Base-by-base conservation (phyloP, 192 early-diverging fungal genomes). In the Lunasporangiospora selenospora region DNA sequence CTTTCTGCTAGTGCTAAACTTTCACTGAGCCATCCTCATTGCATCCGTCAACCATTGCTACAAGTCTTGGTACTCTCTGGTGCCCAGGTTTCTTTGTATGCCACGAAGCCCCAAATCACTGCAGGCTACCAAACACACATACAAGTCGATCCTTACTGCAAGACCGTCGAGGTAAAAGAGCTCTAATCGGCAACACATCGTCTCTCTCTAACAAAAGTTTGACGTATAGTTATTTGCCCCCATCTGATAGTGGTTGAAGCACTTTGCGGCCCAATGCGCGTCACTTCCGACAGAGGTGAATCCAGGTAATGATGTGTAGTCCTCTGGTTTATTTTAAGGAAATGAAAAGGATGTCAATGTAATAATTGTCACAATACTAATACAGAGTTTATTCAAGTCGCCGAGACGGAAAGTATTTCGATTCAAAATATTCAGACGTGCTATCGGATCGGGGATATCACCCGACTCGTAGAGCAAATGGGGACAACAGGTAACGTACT, bases 141-240 rank as follows among this genome's bases (percentile, higher is more conserved):
- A 16, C 69, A 73, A 21, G 48, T 73, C 13, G 44, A 73, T 18
- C 69, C 69, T 0, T 11, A 45, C 4, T 73, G 69, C 61, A 73
- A 73, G 43, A 63, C 62, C 9, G 43, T 73, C 6, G 69, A 73
- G 55, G 69, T 63, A 55, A 41, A 7, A 21, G 15, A 34, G 12
- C 10, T 21, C 15, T 47, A n/a, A n/a, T n/a, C n/a, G n/a, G n/a
- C n/a, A n/a, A n/a, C n/a, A n/a, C n/a, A n/a, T n/a, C n/a, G n/a
- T n/a, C n/a, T n/a, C n/a, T n/a, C n/a, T n/a, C n/a, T n/a, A n/a
- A n/a, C n/a, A n/a, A n/a, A n/a, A n/a, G n/a, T n/a, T n/a, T n/a
- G n/a, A n/a, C n/a, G n/a, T n/a, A n/a, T n/a, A n/a, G n/a, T n/a
- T n/a, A n/a, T n/a, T n/a, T n/a, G n/a, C n/a, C n/a, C n/a, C n/a